Evolutionary conservation across 2,329 filamentous ascomycete species (phyloP), one percentile per base, ranked within the genome.

Genomic region (Microthyrium microscopicum): DNA sequence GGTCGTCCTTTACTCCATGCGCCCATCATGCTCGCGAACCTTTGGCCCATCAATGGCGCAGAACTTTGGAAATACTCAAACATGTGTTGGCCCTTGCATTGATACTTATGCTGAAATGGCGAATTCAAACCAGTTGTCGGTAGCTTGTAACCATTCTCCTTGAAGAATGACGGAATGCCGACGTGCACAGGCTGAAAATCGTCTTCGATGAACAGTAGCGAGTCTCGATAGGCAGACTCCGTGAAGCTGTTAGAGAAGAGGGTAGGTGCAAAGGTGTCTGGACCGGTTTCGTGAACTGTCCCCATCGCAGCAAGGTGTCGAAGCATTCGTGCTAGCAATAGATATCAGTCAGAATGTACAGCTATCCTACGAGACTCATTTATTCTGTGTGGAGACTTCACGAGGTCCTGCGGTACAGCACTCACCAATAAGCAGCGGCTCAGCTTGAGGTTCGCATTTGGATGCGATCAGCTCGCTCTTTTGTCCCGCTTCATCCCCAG

Each of bases 301-400:
- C 50, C 50, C 43, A 55, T 53, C 3, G 53, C 44, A n/a, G 35
- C 42, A 1, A 57, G 41, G 17, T 56, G 54, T 33, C 52, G 49
- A 28, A 55, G 39, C 19, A 55, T 37, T 4, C 53, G 52, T 30
- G 44, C 47, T 41, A 5, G n/a, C n/a, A n/a, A n/a, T n/a, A n/a
- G n/a, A n/a, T n/a, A n/a, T n/a, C n/a, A n/a, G n/a, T n/a, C n/a
- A n/a, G n/a, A n/a, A n/a, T n/a, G n/a, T n/a, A n/a, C n/a, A n/a
- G n/a, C n/a, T n/a, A n/a, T n/a, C n/a, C n/a, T n/a, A n/a, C n/a
- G n/a, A n/a, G n/a, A n/a, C n/a, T n/a, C n/a, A n/a, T n/a, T n/a
- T n/a, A n/a, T n/a, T n/a, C n/a, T n/a, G n/a, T n/a, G n/a, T n/a
- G n/a, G n/a, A n/a, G n/a, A n/a, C n/a, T n/a, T n/a, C n/a, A n/a